Evolutionary conservation across 495 filamentous ascomycete species (phyloP).

Genomic region (Parmelia sp.): DNA sequence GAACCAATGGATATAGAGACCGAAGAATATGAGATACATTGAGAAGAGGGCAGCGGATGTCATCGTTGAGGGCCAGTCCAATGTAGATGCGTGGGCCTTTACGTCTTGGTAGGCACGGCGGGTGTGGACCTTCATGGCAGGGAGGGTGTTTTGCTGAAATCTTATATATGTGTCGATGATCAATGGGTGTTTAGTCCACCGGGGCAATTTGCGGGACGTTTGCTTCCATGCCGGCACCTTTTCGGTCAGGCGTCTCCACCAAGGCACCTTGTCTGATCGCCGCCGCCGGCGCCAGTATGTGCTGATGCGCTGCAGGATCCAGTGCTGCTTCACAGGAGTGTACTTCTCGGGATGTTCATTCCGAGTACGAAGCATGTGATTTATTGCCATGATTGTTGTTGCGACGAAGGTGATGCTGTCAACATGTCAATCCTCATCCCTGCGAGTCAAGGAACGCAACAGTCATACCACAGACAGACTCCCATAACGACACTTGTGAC

Average conservation of each 20-base stretch:
- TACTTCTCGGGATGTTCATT: neutral
- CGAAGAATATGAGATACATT: slow-evolving; percentile 5
- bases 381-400: neutral
- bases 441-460: neutral
- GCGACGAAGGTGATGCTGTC: neutral
- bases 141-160: neutral
- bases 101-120: neutral
- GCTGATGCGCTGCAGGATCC: neutral
- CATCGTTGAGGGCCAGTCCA: neutral
- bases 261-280: neutral
- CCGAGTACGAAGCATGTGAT: neutral
- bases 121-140: neutral
- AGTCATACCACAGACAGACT: neutral
- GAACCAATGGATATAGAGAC: slow-evolving; percentile 17
- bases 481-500: neutral
- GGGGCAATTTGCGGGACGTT: neutral
- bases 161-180: neutral
- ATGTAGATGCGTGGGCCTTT: neutral
- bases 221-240: neutral
- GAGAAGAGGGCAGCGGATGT: neutral
- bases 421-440: neutral
- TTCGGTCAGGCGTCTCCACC: neutral
- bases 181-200: neutral
- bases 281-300: neutral
- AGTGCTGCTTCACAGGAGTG: neutral